Evolutionary conservation across 306 rosid species (phyloP).

Genomic region (Cucurbita moschata): DNA sequence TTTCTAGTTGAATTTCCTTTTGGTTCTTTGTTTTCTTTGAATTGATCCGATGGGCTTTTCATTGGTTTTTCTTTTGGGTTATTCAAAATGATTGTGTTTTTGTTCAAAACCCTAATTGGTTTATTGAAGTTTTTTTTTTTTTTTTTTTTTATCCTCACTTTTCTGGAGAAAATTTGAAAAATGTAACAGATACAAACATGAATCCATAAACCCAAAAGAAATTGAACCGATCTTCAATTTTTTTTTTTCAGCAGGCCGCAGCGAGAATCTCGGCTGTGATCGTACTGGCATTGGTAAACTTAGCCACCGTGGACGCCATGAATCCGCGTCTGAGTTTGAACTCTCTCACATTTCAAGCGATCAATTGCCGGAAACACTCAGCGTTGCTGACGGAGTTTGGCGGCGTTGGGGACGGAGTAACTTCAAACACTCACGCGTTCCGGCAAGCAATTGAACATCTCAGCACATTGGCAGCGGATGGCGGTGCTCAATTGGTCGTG

Average conservation of each 20-base stretch:
- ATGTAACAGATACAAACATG: background rate
- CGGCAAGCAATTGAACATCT: constrained; percentile 45
- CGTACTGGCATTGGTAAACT: background rate
- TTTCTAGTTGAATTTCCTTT: background rate
- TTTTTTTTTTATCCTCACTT: too few relatives aligned
- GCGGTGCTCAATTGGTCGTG: constrained; percentile 65
- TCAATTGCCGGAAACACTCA: constrained; percentile 48
- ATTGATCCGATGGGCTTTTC: too few relatives aligned
- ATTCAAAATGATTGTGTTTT: background rate
- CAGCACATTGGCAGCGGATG: constrained; percentile 27
- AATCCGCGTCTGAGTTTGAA: too few relatives aligned
- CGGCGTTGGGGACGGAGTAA: constrained; percentile 69
- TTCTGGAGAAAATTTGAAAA: too few relatives aligned
- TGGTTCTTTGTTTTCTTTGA: background rate
- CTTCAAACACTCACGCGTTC: constrained; percentile 54
- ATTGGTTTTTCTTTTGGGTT: background rate
- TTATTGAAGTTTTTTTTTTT: background rate
- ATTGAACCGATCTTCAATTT: too few relatives aligned
- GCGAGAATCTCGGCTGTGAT: background rate
- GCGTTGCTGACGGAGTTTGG: constrained; percentile 59
- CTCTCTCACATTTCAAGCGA: constrained; percentile 14
- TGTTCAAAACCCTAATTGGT: background rate
- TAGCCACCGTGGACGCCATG: background rate
- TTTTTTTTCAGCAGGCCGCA: background rate
- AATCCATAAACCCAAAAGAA: background rate